phyloP scores from a whole-genome alignment of 2,329 filamentous ascomycete species.

The Incumbomyces delicatus region DNA sequence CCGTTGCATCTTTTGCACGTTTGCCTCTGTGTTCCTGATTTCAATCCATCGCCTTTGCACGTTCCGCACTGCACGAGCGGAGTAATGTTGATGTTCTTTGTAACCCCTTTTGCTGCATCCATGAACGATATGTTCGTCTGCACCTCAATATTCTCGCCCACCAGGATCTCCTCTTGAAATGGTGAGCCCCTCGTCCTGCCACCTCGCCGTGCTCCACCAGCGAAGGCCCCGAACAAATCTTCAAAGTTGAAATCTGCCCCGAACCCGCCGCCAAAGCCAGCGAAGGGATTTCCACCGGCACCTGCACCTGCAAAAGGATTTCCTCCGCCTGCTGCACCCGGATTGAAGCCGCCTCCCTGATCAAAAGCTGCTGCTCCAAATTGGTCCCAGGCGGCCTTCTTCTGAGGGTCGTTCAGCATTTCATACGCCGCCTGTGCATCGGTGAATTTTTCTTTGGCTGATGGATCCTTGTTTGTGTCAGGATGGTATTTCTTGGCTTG shows the following conservation, averaged over 20 bases:
- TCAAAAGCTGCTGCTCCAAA: constrained; percentile 74
- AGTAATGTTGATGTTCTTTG: constrained; percentile 77
- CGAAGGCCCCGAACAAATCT: constrained; percentile 84
- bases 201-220: constrained; percentile 48
- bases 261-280: constrained; percentile 49
- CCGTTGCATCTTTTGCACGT: constrained; percentile 75
- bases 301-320: constrained; percentile 53
- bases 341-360: constrained; percentile 64
- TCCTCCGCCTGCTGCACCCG: constrained; percentile 51
- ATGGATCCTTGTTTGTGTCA: constrained; percentile 90
- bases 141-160: constrained; percentile 95
- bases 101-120: constrained; percentile 86
- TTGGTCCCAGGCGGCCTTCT: constrained; percentile 83
- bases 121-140: constrained; percentile 89
- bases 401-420: constrained; percentile 81
- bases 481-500: constrained; percentile 96
- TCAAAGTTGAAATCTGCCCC: constrained; percentile 87
- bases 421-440: constrained; percentile 94
- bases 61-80: constrained; percentile 73
- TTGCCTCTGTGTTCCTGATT: constrained; percentile 62
- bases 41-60: constrained; percentile 75
- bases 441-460: constrained; percentile 88
- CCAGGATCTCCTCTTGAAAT: constrained; percentile 69
- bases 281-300: constrained; percentile 43
- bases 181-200: constrained; percentile 50